phyloP scores from a whole-genome alignment of 176 grass and related monocot genomes.

The Avena sativa region DNA sequence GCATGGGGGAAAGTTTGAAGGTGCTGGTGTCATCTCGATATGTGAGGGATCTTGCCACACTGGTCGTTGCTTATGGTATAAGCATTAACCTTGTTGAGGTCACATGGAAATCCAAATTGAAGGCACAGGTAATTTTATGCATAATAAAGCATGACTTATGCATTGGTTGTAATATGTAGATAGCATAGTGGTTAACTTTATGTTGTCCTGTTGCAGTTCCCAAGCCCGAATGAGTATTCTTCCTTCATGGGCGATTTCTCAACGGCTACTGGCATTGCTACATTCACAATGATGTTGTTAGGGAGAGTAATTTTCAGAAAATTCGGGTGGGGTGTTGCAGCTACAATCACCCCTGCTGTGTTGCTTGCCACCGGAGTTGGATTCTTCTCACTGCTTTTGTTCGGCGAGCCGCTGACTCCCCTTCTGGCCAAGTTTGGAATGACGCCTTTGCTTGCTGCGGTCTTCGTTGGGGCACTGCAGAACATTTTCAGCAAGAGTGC shows the following conservation, averaged over 20 bases:
- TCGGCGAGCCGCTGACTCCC: constrained; percentile 78
- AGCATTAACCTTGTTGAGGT: constrained; percentile 99
- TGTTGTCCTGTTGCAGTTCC: constrained; percentile 66
- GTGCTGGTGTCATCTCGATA: constrained; percentile 90
- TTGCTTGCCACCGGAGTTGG: constrained; percentile 94
- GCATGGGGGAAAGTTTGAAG: constrained; percentile 95
- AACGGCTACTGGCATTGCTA: constrained; percentile 93
- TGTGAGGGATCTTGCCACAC: constrained; percentile 97
- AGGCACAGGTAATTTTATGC: constrained; percentile 75
- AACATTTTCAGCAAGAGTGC: constrained; percentile 99
- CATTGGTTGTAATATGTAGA: not conserved
- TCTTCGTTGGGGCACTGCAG: constrained; percentile 95
- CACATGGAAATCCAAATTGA: constrained; percentile 99
- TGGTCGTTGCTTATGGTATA: constrained; percentile 99
- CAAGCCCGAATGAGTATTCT: constrained; percentile 96
- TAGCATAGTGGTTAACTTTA: constrained; percentile 5
- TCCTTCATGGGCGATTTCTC: constrained; percentile 99
- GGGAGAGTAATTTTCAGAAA: constrained; percentile 87
- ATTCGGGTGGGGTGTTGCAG: constrained; percentile 97
- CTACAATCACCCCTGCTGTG: constrained; percentile 91
- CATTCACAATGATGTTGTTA: constrained; percentile 98
- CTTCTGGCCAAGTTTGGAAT: constrained; percentile 75
- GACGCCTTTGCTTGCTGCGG: constrained; percentile 93
- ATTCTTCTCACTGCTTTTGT: constrained; percentile 97
- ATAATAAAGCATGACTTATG: not conserved